Percentiles rank a stretch among this genome's conserved stretches.
phyloP scores from a whole-genome alignment of 805 yeast genomes.

The Myxozyma udenii region DNA sequence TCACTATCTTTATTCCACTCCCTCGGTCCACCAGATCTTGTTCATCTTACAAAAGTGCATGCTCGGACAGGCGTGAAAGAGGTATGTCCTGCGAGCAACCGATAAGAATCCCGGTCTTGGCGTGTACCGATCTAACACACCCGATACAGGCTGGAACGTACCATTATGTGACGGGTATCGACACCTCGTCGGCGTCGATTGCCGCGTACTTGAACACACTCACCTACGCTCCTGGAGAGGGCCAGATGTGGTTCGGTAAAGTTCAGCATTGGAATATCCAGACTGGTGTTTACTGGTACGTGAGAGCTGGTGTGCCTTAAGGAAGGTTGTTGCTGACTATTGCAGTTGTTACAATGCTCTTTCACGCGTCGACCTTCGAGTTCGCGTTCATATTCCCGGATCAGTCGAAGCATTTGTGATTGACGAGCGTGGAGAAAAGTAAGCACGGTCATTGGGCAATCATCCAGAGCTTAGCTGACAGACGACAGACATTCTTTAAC shows the following conservation, averaged over 20 bases:
- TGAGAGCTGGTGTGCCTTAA: background rate
- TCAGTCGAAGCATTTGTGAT: constrained; percentile 42
- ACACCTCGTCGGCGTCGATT: constrained; percentile 51
- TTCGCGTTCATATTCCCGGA: constrained; percentile 58
- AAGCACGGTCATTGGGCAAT: background rate
- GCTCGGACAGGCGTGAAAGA: constrained; percentile 48
- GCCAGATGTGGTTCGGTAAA: constrained; percentile 72
- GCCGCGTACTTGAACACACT: constrained; percentile 56
- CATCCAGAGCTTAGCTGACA: background rate
- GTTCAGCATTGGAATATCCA: constrained; percentile 44
- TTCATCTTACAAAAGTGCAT: constrained; percentile 46
- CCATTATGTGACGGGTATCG: constrained; percentile 54
- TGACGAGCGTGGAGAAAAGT: constrained; percentile 42
- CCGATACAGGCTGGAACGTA: constrained; percentile 48
- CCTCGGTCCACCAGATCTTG: constrained; percentile 75
- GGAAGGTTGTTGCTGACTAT: constrained; percentile 49
- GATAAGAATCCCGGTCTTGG: background rate
- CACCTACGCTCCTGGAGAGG: constrained; percentile 46
- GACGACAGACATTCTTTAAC: constrained; percentile 31
- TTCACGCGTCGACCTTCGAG: constrained; percentile 67
- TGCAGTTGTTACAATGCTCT: constrained; percentile 63
- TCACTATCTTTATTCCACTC: constrained; percentile 47
- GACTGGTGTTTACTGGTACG: constrained; percentile 43
- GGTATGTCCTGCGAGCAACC: constrained; percentile 38
- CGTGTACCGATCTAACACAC: background rate